Percentiles rank a stretch among this genome's conserved stretches.
Conservation (phyloP, 140 eudicot genomes). For the Eryngium alpinum region DNA sequence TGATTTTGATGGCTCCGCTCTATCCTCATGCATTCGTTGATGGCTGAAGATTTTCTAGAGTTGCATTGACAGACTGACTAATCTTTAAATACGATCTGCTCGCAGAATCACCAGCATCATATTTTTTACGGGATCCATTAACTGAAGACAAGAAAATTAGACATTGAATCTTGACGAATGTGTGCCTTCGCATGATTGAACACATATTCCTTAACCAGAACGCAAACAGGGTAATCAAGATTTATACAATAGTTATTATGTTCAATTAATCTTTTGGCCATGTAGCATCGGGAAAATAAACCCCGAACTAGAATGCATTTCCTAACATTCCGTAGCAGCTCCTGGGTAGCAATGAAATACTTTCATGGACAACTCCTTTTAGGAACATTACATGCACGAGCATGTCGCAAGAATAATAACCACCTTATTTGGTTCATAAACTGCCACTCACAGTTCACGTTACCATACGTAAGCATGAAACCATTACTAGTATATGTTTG, state of each 20-base stretch:
- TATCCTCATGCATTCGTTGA: constrained; percentile 53
- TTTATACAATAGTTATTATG: constrained; percentile 58
- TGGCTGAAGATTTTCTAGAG: constrained; percentile 58
- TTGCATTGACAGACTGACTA: too few species aligned
- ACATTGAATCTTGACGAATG: constrained; percentile 32
- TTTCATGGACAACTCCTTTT: constrained; percentile 62
- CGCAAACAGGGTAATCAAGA: constrained; percentile 66
- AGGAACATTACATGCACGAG: constrained; percentile 61
- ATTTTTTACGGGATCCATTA: constrained; percentile 29
- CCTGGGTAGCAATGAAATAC: constrained; percentile 53
- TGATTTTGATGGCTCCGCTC: constrained; percentile 51
- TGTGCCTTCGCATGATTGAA: too few species aligned
- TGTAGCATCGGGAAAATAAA: constrained; percentile 55
- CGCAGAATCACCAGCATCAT: constrained; percentile 31
- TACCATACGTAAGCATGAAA: constrained; percentile 24
- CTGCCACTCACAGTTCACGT: constrained; percentile 42
- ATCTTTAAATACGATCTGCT: constrained; percentile 28
- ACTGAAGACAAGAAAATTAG: constrained; percentile 30
- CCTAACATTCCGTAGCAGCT: constrained; percentile 49
- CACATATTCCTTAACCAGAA: too few species aligned
- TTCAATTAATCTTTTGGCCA: constrained; percentile 29
- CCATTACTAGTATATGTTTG: constrained; percentile 28
- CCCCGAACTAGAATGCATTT: constrained; percentile 47
- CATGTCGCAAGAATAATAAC: constrained; percentile 78
- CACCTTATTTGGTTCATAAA: constrained; percentile 58